Evolutionary conservation across 306 rosid species (phyloP).

Genomic region (Casuarina equisetifolia): DNA sequence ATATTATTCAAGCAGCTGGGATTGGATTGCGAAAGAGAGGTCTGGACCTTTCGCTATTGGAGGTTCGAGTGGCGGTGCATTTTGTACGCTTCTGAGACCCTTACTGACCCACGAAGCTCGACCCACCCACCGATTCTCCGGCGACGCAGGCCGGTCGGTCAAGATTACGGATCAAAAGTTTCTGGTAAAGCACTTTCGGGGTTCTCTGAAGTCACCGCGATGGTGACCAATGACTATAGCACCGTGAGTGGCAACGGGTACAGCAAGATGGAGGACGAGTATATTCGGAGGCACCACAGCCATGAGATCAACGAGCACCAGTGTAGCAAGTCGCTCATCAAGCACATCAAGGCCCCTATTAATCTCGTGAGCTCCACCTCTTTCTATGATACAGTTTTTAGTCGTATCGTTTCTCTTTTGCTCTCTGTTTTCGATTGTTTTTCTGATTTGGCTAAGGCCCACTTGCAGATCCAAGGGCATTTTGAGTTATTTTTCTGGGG

Average conservation of each 20-base stretch:
- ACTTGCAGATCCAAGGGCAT: conserved; percentile 1
- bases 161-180: not conserved
- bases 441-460: not conserved
- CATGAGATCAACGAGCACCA: conserved; percentile 58
- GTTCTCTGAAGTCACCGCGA: not conserved
- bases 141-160: not conserved
- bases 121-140: not conserved
- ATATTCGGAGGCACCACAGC: conserved; percentile 59
- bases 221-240: not conserved
- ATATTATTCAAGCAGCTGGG: not conserved
- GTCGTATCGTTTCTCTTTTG: not conserved
- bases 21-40: not conserved
- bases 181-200: not conserved
- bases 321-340: conserved; percentile 69
- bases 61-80: conserved; percentile 2
- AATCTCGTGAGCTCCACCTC: conserved; percentile 49
- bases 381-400: not conserved
- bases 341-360: conserved; percentile 82
- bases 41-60: conserved; percentile 1
- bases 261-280: conserved; percentile 59
- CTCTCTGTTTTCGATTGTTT: not conserved
- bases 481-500: not conserved
- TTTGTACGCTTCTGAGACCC: not conserved
- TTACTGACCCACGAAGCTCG: not conserved
- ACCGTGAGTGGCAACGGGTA: conserved; percentile 25